Base-by-base conservation (phyloP, 2,329 filamentous ascomycete genomes). In the Cladosporium sphaerospermum region DNA sequence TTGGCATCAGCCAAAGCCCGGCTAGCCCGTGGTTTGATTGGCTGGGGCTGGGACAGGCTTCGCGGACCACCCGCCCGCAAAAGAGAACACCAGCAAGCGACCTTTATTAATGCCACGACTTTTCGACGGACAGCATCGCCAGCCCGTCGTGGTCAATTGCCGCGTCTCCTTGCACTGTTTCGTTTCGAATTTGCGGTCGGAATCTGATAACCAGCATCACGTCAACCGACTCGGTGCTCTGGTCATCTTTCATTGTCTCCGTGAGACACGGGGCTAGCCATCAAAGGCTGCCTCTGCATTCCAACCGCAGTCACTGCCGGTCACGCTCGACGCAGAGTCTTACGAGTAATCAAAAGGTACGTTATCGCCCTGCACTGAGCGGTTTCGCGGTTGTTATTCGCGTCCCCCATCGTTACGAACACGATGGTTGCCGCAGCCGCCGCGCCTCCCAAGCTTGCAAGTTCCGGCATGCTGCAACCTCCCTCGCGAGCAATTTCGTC, bases 251-350 rank as follows among this genome's bases (percentile, higher is more conserved):
- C 39, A 51, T 43, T 42, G 47, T 51, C 47, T 32, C 31, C 32
- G 47, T 51, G 47, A 51, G 47, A 51, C 47, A 51, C 47, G 47
- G 47, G 47, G 47, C 40, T 51, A 42, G 47, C 47, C 47, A 51
- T 51, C 47, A 51, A 44, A 51, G 47, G 40, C 47, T 43, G 47
- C 47, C 13, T 39, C 36, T 14, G 34, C 47, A 43, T 40, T 34
- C 36, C 39, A 16, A 43, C 39, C 23, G 19, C 47, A 34, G 43
- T 34, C 39, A 51, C 47, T 9, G 7, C 23, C 23, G 16, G 28
- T 23, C 14, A 23, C 36, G 19, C 14, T 9, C 41, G 10, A 41
- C 40, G 43, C 39, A 9, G 3, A 37, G 9, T 44, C 31, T 13
- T 18, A 23, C 40, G 39, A 18, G 10, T n/a, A 28, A 51, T 19